Evolutionary conservation across 1,139 yeast genomes (phyloP), one percentile per base, ranked within the genome.

Genomic region (Magnusiomyces ingens): DNA sequence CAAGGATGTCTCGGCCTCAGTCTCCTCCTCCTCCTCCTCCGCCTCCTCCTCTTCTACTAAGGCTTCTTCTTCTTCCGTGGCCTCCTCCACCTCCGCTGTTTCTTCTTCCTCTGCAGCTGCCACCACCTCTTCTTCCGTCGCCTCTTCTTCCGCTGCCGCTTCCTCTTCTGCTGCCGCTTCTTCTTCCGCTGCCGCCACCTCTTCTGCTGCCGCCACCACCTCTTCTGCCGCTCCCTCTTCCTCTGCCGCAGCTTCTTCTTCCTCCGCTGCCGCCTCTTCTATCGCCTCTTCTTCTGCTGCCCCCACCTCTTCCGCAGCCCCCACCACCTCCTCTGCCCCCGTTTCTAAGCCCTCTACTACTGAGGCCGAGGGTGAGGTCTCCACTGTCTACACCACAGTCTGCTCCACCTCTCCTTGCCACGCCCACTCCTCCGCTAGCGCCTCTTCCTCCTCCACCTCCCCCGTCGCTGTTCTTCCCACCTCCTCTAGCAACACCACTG

Each of bases 1-100:
- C 8, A 59, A 72, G 21, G 51, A 73, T n/a, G 59, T 73, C 11
- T 60, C 73, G n/a, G 58, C 72, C 2, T 55, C 71, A 6, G 51
- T 67, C 2, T 50, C 70, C 26, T 56, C 74, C 15, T 52, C 73
- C 10, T 55, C 71, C 8, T 50, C 67, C 2, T 58, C 73, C 35
- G 56, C 68, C 32, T 53, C 69, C 13, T 52, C 69, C 10, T 54
- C 71, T 12, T 53, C 73, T 10, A 58, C 75, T 6, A 55, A 73
- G 13, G 55, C 70, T n/a, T 10, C 43, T n/a, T 26, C 50, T 5
- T 19, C 47, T 36, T 41, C 53, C 45, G 37, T 37, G n/a, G 22
- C 48, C 37, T 29, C 49, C 40, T 29, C 51, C 10, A 21, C 41
- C 13, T 21, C 56, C 18, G 15, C 56, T 29, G 48, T 46, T 19